Percentiles rank a stretch among this genome's conserved stretches.
Evolutionary conservation across 768 basidiomycete species (phyloP).

Genomic region (Pleurotus djamor): DNA sequence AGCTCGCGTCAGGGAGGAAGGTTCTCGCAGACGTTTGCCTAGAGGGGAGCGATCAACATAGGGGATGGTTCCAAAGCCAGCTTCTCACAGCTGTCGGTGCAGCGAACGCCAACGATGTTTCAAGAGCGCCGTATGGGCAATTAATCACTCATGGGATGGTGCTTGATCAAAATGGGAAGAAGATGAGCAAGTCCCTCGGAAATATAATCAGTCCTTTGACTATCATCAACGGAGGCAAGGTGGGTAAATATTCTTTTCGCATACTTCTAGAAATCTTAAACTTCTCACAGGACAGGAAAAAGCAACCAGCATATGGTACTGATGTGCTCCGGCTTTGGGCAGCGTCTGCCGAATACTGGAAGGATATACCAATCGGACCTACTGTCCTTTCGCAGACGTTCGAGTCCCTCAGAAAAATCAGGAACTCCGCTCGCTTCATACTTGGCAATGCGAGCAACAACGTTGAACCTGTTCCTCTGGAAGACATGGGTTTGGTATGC

Average conservation of each 20-base stretch:
- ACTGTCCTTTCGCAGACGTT: slow-evolving; percentile 72
- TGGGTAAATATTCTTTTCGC: slow-evolving; percentile 27
- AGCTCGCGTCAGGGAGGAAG: slow-evolving; percentile 18
- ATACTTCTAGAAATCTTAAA: slow-evolving; percentile 1
- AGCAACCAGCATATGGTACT: slow-evolving; percentile 78
- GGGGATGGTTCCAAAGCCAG: slow-evolving; percentile 98
- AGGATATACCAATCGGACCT: slow-evolving; percentile 84
- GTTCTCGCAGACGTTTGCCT: slow-evolving; percentile 82
- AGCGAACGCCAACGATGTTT: slow-evolving; percentile 26
- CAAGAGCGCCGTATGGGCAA: slow-evolving; percentile 58
- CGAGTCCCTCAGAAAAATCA: slow-evolving; percentile 78
- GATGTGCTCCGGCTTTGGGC: slow-evolving; percentile 91
- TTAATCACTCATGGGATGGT: slow-evolving; percentile 98
- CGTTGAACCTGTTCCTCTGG: slow-evolving; percentile 26
- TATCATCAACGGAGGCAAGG: slow-evolving; percentile 76
- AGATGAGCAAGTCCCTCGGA: slow-evolving; percentile 98
- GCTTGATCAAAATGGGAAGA: slow-evolving; percentile 83
- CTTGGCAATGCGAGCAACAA: slow-evolving; percentile 61
- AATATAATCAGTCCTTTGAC: slow-evolving; percentile 87
- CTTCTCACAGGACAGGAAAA: slow-evolving; percentile 54
- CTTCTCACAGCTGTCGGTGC: slow-evolving; percentile 78
- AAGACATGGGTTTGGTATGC: slow-evolving; percentile 61
- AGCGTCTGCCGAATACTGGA: slow-evolving; percentile 86
- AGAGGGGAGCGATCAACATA: slow-evolving; percentile 96
- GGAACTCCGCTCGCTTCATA: slow-evolving; percentile 85